Percentiles rank a stretch among this genome's conserved stretches.
Evolutionary conservation across 805 yeast species (phyloP).

Genomic region (Hanseniaspora mollemarum): DNA sequence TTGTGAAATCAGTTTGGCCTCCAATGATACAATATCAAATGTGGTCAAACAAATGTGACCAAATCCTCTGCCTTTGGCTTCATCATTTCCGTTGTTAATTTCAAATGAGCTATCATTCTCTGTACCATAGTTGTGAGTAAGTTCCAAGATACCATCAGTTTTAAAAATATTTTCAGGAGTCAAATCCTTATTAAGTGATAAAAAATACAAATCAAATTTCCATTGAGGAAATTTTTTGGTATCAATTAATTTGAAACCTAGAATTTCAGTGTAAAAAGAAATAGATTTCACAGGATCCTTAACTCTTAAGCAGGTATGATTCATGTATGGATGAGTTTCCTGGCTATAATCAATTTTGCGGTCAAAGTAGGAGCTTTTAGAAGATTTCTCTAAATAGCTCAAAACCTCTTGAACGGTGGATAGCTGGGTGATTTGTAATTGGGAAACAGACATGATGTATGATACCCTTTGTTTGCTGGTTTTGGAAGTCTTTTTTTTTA

Average conservation of each 20-base stretch:
- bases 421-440: not conserved
- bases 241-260: constrained; percentile 57
- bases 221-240: constrained; percentile 42
- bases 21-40: constrained; percentile 56
- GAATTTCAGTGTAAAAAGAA: constrained; percentile 58
- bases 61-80: constrained; percentile 68
- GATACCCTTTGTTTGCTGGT: not conserved
- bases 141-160: constrained; percentile 59
- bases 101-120: constrained; percentile 46
- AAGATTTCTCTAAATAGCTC: not conserved
- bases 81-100: constrained; percentile 71
- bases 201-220: constrained; percentile 56
- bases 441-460: not conserved
- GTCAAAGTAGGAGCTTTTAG: not conserved
- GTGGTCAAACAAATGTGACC: constrained; percentile 90
- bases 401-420: not conserved
- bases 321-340: constrained; percentile 25
- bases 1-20: constrained; percentile 45
- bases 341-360: not conserved
- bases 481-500: not conserved
- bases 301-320: constrained; percentile 70
- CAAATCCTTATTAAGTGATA: constrained; percentile 35
- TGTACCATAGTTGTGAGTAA: constrained; percentile 70
- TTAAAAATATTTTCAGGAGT: constrained; percentile 31
- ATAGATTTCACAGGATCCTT: constrained; percentile 67